These are phyloP conservation scores for Aureobasidium sp. DNA, from an alignment of 2,329 filamentous ascomycete species.

Conservation along the genomic window DNA sequence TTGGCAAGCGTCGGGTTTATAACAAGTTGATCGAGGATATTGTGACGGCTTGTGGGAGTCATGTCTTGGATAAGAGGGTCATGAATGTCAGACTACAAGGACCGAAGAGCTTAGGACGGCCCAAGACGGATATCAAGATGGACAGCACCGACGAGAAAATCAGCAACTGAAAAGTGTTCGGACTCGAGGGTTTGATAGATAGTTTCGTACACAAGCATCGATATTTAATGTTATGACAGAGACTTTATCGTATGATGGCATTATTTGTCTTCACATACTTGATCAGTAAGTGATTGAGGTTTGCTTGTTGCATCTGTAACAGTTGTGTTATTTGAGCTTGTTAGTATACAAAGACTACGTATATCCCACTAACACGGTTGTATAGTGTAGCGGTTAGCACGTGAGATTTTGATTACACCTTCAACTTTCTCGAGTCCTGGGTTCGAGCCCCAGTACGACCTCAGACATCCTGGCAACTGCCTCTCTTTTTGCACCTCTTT, in stretches of 20 bases:
- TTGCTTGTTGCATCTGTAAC: too few relatives aligned
- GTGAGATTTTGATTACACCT: slow-evolving; percentile 12
- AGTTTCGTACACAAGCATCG: too few relatives aligned
- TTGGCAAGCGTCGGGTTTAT: slow-evolving; percentile 5
- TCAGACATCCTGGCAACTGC: neutral
- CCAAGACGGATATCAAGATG: neutral
- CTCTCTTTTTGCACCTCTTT: neutral
- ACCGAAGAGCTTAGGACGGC: neutral
- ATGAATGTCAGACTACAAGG: neutral
- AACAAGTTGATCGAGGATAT: neutral
- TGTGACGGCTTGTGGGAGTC: neutral
- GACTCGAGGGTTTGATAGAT: too few relatives aligned
- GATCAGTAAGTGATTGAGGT: too few relatives aligned
- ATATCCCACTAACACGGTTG: neutral
- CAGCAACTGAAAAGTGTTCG: neutral
- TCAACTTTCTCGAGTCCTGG: slow-evolving; percentile 6
- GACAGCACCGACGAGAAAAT: neutral
- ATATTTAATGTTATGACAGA: too few relatives aligned
- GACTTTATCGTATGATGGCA: too few relatives aligned
- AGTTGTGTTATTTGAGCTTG: neutral
- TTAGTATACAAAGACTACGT: neutral
- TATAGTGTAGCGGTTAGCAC: slow-evolving; percentile 17
- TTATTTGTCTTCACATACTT: too few relatives aligned
- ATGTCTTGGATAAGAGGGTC: neutral
- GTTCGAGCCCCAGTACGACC: slow-evolving; percentile 14